Conservation (phyloP, 352 stramenopile species). For the Phytopythium vexans region DNA sequence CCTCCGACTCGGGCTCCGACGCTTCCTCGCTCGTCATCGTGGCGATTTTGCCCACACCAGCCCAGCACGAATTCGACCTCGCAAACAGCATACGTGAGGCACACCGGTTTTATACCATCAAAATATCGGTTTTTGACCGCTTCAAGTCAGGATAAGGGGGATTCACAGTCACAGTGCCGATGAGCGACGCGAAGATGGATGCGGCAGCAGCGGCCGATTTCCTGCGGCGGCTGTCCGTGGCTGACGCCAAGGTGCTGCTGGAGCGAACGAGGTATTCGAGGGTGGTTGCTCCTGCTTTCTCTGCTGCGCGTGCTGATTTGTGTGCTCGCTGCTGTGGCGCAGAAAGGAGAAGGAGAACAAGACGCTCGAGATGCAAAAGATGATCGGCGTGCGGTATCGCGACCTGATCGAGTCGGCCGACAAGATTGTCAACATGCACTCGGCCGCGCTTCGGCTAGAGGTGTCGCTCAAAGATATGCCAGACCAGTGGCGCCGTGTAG, state of each 20-base stretch:
- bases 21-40: neutral
- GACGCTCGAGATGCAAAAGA: slow-evolving; percentile 90
- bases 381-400: slow-evolving; percentile 91
- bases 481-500: slow-evolving; percentile 70
- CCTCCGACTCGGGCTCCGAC: slow-evolving; percentile 17
- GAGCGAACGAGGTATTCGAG: slow-evolving; percentile 63
- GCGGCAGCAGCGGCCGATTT: slow-evolving; percentile 42
- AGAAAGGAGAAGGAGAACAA: slow-evolving; percentile 86
- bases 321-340: neutral
- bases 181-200: slow-evolving; percentile 10
- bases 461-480: slow-evolving; percentile 84
- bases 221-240: slow-evolving; percentile 73
- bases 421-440: slow-evolving; percentile 92
- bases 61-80: too few relatives aligned
- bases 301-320: neutral
- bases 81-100: neutral
- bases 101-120: slow-evolving; percentile 2
- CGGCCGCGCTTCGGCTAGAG: slow-evolving; percentile 76
- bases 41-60: too few relatives aligned
- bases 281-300: neutral
- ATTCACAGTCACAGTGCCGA: slow-evolving; percentile 3
- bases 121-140: neutral
- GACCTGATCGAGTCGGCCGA: slow-evolving; percentile 92
- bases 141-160: slow-evolving; percentile 1
- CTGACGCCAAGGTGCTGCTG: slow-evolving; percentile 80